These are phyloP conservation scores for Talaromyces liani DNA, from an alignment of 495 filamentous ascomycete genomes.

Conservation along the genomic window DNA sequence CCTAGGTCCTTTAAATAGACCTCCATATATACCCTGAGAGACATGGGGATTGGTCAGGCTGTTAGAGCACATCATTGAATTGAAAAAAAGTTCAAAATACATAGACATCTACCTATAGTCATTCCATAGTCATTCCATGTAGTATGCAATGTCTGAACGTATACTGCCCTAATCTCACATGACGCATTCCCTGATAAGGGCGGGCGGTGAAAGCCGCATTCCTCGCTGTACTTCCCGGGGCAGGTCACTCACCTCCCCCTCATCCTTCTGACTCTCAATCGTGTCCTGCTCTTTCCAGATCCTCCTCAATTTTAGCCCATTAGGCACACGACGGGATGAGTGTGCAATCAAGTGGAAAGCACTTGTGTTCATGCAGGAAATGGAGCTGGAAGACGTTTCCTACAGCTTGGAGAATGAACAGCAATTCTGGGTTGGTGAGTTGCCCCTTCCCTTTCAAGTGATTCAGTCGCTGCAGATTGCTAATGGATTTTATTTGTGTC, in stretches of 20 bases:
- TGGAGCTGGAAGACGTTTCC: conserved; percentile 56
- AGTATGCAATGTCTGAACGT: background rate
- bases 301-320: background rate
- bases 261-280: background rate
- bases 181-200: conserved; percentile 3
- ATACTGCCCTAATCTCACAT: background rate
- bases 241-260: background rate
- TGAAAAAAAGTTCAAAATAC: background rate
- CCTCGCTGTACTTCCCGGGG: background rate
- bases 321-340: conserved; percentile 5
- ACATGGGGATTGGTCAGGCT: background rate
- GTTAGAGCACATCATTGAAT: background rate
- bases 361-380: conserved; percentile 38
- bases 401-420: conserved; percentile 73
- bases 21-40: background rate
- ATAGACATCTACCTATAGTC: background rate
- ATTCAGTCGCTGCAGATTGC: conserved; percentile 11
- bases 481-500: background rate
- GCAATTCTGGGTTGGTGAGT: conserved; percentile 88
- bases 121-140: background rate
- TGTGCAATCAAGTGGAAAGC: background rate
- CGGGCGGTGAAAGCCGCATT: conserved; percentile 5
- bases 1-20: background rate
- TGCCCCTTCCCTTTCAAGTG: conserved; percentile 12
- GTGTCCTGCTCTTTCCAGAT: background rate